These are phyloP conservation scores for Arachnomyces sp. DNA, from an alignment of 2,329 filamentous ascomycete genomes.

Conservation along the genomic window DNA sequence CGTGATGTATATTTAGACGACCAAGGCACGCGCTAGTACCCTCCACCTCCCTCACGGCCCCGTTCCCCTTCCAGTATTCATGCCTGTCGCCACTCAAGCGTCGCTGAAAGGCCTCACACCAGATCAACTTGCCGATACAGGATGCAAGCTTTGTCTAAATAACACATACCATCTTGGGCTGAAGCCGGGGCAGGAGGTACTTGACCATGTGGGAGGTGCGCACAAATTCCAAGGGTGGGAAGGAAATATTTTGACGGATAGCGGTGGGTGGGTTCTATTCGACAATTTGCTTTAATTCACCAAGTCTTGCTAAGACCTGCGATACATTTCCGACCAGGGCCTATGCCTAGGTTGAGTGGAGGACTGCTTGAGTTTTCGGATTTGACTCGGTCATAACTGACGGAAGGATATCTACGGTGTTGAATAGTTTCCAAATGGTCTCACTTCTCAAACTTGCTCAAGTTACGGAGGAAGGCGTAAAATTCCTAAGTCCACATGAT, in stretches of 20 bases:
- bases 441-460: constrained; percentile 87
- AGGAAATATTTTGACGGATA: constrained; percentile 81
- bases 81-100: constrained; percentile 96
- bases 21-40: constrained; percentile 82
- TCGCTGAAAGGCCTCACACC: constrained; percentile 92
- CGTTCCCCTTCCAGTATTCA: constrained; percentile 88
- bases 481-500: constrained; percentile 94
- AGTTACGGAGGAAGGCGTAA: constrained; percentile 90
- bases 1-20: constrained; percentile 56
- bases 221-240: constrained; percentile 94
- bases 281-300: neutral
- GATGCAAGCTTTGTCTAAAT: constrained; percentile 87
- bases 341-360: neutral
- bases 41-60: constrained; percentile 85
- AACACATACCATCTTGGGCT: constrained; percentile 96
- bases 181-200: constrained; percentile 83
- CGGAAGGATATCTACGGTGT: constrained; percentile 13
- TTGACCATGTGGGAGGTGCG: constrained; percentile 82
- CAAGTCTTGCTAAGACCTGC: neutral
- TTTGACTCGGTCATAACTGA: too few relatives aligned
- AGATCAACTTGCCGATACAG: constrained; percentile 80
- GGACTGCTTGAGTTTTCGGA: constrained; percentile 13
- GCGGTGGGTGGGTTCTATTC: constrained; percentile 38
- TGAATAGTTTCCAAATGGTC: constrained; percentile 89
- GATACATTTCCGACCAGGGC: too few relatives aligned